Evolutionary conservation across 2,329 filamentous ascomycete species (phyloP).

Genomic region (Trichoderma atroviride): DNA sequence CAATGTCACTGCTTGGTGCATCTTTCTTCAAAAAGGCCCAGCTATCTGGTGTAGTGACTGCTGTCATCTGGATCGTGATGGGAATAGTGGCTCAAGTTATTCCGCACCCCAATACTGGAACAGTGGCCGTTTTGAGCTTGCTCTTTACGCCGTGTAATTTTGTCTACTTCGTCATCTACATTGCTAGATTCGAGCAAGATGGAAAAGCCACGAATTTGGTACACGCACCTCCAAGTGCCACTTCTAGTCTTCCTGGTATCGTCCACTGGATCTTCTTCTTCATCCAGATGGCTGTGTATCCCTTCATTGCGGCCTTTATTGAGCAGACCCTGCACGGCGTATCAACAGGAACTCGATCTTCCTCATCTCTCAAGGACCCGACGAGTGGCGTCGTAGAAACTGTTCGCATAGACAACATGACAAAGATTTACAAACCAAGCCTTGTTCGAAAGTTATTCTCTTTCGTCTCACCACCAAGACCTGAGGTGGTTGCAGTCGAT

Average conservation of each 20-base stretch:
- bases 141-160: constrained; percentile 84
- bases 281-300: constrained; percentile 70
- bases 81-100: constrained; percentile 78
- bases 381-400: constrained; percentile 48
- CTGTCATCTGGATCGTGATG: constrained; percentile 69
- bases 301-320: constrained; percentile 68
- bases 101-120: constrained; percentile 59
- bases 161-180: constrained; percentile 71
- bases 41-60: constrained; percentile 74
- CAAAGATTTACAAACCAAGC: constrained; percentile 72
- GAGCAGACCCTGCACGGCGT: constrained; percentile 59
- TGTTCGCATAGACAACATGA: constrained; percentile 69
- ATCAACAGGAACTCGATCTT: constrained; percentile 49
- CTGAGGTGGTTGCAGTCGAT: constrained; percentile 73
- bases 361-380: constrained; percentile 27
- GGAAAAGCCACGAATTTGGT: constrained; percentile 61
- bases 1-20: constrained; percentile 74
- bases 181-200: constrained; percentile 71
- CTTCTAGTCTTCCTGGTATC: constrained; percentile 69
- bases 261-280: constrained; percentile 73
- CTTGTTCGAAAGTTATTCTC: constrained; percentile 57
- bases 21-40: constrained; percentile 81
- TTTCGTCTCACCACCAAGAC: constrained; percentile 52
- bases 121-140: constrained; percentile 68
- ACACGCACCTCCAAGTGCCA: constrained; percentile 60